A percentile compares a stretch with the other conserved stretches of the same genome.
Evolutionary conservation across 148 eudicot genomes (phyloP).

Genomic region (Talinum fruticosum): DNA sequence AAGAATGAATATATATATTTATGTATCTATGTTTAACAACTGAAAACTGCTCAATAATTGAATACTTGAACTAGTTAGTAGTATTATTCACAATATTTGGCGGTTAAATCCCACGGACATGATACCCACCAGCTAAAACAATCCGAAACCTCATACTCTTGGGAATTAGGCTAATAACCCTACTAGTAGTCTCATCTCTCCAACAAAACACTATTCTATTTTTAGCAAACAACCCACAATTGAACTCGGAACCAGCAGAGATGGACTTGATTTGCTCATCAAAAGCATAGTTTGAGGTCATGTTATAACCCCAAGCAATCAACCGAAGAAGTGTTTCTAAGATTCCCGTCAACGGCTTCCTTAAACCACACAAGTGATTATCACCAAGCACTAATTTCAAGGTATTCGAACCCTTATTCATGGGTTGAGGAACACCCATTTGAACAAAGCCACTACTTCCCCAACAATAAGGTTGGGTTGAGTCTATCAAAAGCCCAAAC

Average conservation of each 20-base stretch:
- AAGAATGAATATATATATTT: no score
- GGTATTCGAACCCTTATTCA: constrained; percentile 52
- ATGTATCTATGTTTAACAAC: no score
- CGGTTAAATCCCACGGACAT: constrained; percentile 88
- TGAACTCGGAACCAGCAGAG: constrained; percentile 80
- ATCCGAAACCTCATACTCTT: constrained; percentile 42
- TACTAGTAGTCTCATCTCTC: constrained; percentile 77
- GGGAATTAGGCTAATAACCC: constrained; percentile 56
- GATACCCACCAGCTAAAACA: constrained; percentile 86
- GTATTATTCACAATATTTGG: no score
- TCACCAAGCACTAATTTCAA: constrained; percentile 96
- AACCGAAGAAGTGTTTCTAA: constrained; percentile 55
- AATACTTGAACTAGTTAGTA: no score
- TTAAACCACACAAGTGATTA: constrained; percentile 79
- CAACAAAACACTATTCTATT: constrained; percentile 79
- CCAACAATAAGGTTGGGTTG: constrained; percentile 86
- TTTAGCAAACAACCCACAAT: constrained; percentile 68
- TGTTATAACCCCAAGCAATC: constrained; percentile 99
- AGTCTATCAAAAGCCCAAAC: constrained; percentile 61
- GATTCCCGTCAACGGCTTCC: constrained; percentile 56
- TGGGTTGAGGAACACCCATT: constrained; percentile 71
- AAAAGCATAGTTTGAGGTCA: constrained; percentile 60
- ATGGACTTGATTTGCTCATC: constrained; percentile 68
- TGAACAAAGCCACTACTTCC: constrained; percentile 59
- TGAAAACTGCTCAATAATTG: no score